Conservation (phyloP, 805 yeast genomes). For the Metschnikowia lunata region DNA sequence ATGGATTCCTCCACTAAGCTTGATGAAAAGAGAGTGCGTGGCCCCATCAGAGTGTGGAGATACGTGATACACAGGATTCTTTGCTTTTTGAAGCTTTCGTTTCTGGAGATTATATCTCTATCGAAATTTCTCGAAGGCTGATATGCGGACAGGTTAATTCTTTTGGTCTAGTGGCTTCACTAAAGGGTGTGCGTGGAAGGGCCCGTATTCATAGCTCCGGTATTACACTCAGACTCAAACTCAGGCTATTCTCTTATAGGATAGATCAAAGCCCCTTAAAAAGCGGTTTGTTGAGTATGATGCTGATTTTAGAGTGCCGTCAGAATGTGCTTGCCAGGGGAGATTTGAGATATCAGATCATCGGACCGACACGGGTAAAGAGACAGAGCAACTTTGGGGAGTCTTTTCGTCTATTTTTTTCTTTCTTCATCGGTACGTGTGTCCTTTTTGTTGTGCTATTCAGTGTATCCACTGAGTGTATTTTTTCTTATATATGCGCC, state of each 20-base stretch:
- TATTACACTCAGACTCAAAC: not conserved
- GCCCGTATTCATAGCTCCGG: too few relatives aligned
- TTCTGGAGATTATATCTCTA: constrained; percentile 2
- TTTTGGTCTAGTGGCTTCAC: constrained; percentile 8
- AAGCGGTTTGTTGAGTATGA: constrained; percentile 10
- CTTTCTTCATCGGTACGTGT: too few relatives aligned
- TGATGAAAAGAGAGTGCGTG: constrained; percentile 3
- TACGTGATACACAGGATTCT: not conserved
- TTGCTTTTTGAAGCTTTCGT: constrained; percentile 17
- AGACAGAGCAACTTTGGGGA: constrained; percentile 15
- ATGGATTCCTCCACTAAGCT: too few relatives aligned
- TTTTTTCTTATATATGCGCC: too few relatives aligned
- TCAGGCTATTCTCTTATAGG: constrained; percentile 13
- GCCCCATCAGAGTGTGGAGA: not conserved
- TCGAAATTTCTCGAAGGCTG: constrained; percentile 13
- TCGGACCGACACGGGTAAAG: constrained; percentile 5
- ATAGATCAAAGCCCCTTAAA: constrained; percentile 12
- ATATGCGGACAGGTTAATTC: constrained; percentile 11
- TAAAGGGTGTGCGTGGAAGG: constrained; percentile 2
- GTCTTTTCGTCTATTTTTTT: constrained; percentile 5
- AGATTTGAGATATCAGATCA: not conserved
- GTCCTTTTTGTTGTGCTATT: too few relatives aligned
- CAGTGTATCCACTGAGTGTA: too few relatives aligned
- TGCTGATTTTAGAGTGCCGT: constrained; percentile 2
- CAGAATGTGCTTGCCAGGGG: not conserved